These are phyloP conservation scores for Suillus lakei DNA, from an alignment of 768 basidiomycete species.

Conservation along the genomic window DNA sequence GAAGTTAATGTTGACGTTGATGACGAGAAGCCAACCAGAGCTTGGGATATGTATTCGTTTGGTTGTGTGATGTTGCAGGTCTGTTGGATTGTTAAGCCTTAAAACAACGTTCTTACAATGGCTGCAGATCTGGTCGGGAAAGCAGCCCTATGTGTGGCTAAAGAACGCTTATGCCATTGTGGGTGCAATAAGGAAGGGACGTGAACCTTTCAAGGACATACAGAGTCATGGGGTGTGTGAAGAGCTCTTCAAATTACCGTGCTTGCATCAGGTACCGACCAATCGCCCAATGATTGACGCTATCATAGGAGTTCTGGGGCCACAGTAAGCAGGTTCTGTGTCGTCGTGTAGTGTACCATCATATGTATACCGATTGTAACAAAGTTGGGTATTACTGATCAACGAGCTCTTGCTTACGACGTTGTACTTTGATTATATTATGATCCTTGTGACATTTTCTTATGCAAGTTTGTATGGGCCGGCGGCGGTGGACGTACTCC, in stretches of 20 bases:
- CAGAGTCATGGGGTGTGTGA: background rate
- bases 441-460: background rate
- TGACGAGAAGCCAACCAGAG: slow-evolving; percentile 19
- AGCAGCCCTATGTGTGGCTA: slow-evolving; percentile 22
- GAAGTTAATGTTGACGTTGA: background rate
- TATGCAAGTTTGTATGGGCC: background rate
- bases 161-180: slow-evolving; percentile 18
- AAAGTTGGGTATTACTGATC: background rate
- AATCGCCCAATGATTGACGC: background rate
- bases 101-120: background rate
- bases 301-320: background rate
- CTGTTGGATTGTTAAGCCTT: background rate
- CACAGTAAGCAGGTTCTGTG: background rate
- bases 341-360: background rate
- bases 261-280: background rate
- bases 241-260: background rate
- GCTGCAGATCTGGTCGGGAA: slow-evolving; percentile 30
- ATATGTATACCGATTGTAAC: too few species aligned
- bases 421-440: too few species aligned
- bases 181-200: background rate
- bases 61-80: slow-evolving; percentile 1
- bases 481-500: too few species aligned
- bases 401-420: background rate
- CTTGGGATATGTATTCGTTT: slow-evolving; percentile 7
- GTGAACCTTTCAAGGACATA: background rate